Evolutionary conservation across 2,329 filamentous ascomycete species (phyloP), one percentile per base, ranked within the genome.

Genomic region (Domatiomyces globalis): DNA sequence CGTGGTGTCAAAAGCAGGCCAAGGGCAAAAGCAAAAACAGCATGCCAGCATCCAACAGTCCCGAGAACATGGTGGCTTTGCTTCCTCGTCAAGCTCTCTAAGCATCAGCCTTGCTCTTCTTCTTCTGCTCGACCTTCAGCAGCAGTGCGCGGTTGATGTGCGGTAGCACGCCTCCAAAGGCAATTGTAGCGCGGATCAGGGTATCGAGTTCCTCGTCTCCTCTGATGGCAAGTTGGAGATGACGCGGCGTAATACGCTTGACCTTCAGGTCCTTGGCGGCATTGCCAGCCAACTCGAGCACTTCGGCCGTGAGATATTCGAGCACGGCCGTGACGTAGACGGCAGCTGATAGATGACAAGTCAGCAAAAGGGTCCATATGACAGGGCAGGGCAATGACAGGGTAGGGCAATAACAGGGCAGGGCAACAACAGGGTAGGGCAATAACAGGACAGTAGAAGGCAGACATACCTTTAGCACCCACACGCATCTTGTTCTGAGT

Each of bases 401-500:
- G 12, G 44, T 45, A 18, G 43, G 22, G 9, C 15, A 33, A 15
- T 46, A 3, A 46, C 44, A 22, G 20, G 17, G 17, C 12, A 10
- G 22, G 15, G 10, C 36, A 33, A 7, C n/a, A 5, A 43, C 29
- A 36, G 19, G 48, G 20, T 25, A 15, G 20, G 39, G 36, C 46
- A 43, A 25, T 46, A 3, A 46, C 44, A 43, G 15, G 15, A 7
- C 15, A 43, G 18, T 19, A 43, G 39, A 43, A 36, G 39, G 19
- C 17, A 43, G 29, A 48, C 63, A 49, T 68, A 76, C 73, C 73
- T 78, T 96, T 96, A 66, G 90, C 92, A 64, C 92, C 92, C 61
- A 98, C 94, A 72, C 92, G 90, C 87, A 95, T 96, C 78, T 96
- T 96, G 75, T 95, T 94, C 69, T 96, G 92, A 48, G 92, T 96